phyloP scores from a whole-genome alignment of 192 early-diverging fungal species.

The Entrophospora sp. region DNA sequence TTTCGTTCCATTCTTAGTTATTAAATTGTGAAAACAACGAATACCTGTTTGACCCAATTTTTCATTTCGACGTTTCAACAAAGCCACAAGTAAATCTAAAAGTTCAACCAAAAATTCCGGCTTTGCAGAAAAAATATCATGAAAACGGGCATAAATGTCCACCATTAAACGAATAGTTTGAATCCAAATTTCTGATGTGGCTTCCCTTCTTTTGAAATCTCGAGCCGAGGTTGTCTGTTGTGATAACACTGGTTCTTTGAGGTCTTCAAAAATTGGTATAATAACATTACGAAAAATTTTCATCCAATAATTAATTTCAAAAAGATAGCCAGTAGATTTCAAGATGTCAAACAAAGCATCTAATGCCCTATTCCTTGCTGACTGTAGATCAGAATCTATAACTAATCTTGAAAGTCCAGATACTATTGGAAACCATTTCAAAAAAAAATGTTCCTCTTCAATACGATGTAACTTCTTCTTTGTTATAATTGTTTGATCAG shows the following conservation, averaged over 20 bases:
- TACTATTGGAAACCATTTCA: constrained; percentile 42
- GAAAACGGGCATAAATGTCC: constrained; percentile 72
- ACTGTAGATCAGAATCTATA: constrained; percentile 33
- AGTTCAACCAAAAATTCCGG: constrained; percentile 74
- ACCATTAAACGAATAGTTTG: constrained; percentile 83
- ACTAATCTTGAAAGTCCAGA: constrained; percentile 37
- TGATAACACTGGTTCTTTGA: constrained; percentile 37
- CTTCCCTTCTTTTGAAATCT: constrained; percentile 76
- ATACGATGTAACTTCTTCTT: constrained; percentile 25
- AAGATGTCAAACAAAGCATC: constrained; percentile 79
- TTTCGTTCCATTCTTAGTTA: constrained; percentile 65
- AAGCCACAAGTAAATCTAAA: constrained; percentile 48
- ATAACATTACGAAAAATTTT: constrained; percentile 74
- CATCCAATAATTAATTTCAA: constrained; percentile 75
- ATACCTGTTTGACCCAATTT: constrained; percentile 82
- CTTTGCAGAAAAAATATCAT: constrained; percentile 59
- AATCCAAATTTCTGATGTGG: constrained; percentile 86
- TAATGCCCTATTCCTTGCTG: constrained; percentile 48
- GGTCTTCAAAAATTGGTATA: constrained; percentile 87
- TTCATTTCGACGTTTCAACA: constrained; percentile 63
- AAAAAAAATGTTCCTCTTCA: constrained; percentile 39
- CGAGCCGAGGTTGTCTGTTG: constrained; percentile 44
- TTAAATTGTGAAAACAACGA: constrained; percentile 80
- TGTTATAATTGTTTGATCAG: constrained; percentile 37
- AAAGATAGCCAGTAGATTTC: constrained; percentile 66